These are phyloP conservation scores for Fusarium decemcellulare DNA, from an alignment of 2,329 filamentous ascomycete species.

Conservation along the genomic window DNA sequence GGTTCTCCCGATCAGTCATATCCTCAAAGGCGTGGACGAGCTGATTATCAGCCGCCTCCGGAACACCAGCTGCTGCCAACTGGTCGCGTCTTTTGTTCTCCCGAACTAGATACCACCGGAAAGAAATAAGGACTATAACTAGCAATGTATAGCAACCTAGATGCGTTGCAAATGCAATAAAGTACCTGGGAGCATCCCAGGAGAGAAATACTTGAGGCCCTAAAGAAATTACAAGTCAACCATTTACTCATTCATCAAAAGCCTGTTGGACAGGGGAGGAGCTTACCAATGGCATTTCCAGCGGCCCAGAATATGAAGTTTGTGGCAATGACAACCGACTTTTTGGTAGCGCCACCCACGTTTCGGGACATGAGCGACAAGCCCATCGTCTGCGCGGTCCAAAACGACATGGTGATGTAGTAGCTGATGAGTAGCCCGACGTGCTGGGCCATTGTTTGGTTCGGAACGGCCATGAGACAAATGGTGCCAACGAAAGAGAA, in stretches of 20 bases:
- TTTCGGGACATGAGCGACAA: slow-evolving; percentile 79
- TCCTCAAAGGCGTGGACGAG: slow-evolving; percentile 59
- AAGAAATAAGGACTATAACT: slow-evolving; percentile 67
- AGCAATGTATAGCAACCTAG: slow-evolving; percentile 76
- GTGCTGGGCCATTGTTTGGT: slow-evolving; percentile 69
- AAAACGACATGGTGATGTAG: slow-evolving; percentile 84
- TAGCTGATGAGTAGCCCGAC: slow-evolving; percentile 79
- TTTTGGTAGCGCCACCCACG: slow-evolving; percentile 81
- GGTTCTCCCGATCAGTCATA: not conserved
- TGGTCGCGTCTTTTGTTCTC: slow-evolving; percentile 72
- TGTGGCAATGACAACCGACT: slow-evolving; percentile 74
- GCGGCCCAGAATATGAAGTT: slow-evolving; percentile 79
- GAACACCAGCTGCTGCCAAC: slow-evolving; percentile 55
- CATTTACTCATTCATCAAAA: not conserved
- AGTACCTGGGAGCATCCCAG: slow-evolving; percentile 74
- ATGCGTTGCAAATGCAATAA: slow-evolving; percentile 77
- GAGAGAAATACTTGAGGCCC: slow-evolving; percentile 75
- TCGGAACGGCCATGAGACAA: slow-evolving; percentile 77
- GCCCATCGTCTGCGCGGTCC: slow-evolving; percentile 77
- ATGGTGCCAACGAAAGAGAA: slow-evolving; percentile 81
- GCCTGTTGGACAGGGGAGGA: not conserved
- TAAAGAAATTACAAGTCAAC: slow-evolving; percentile 31
- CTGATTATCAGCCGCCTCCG: slow-evolving; percentile 51
- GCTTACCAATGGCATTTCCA: slow-evolving; percentile 74
- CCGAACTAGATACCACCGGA: slow-evolving; percentile 69